Base-by-base conservation (phyloP, 352 stramenopile genomes). In the Globisporangium solare region DNA sequence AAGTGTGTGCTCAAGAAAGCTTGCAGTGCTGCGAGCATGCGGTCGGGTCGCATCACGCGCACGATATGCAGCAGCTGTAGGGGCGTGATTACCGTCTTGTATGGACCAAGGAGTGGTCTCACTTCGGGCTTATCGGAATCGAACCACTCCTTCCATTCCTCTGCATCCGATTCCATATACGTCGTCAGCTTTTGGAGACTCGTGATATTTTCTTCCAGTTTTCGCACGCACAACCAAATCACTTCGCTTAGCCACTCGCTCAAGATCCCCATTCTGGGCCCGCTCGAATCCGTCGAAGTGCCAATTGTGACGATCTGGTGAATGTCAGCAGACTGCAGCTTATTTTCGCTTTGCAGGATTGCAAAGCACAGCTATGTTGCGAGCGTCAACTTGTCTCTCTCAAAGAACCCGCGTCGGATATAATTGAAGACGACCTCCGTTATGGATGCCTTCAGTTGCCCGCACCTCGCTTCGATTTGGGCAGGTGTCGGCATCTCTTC, bases 61-160 rank as follows among this genome's bases (percentile, higher is more conserved):
- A 97, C 55, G 12, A 97, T 58, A 39, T 92, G 85, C n/a, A 91
- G 63, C 17, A 94, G 45, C 43, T 86, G 72, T 46, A 88, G 58
- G 7, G 86, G 67, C 5, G 79, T 69, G 10, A 61, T 21, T 0
- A 61, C 57, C 0, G 61, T 63, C 43, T 81, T 79, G 48, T 86
- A 92, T 27, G 96, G 82, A 15, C 94, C 94, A 21, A 96, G 96
- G n/a, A 98, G 74, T 21, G 89, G 72, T 18, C 78, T 76, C 17
- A 70, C 61, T 71, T 99, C 96, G 0, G 93, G 92, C 20, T 91
- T 89, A 48, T 97, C 92, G 10, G 83, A 64, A 39, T 98, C 89
- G 64, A 92, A 98, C 92, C 93, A 99, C 53, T 89, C 76, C 47
- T 79, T 77, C 96, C 96, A 99, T 51, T 98, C 96, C 50, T 99